Evolutionary conservation across 495 filamentous ascomycete genomes (phyloP).

Genomic region (Hyaloscypha variabilis): DNA sequence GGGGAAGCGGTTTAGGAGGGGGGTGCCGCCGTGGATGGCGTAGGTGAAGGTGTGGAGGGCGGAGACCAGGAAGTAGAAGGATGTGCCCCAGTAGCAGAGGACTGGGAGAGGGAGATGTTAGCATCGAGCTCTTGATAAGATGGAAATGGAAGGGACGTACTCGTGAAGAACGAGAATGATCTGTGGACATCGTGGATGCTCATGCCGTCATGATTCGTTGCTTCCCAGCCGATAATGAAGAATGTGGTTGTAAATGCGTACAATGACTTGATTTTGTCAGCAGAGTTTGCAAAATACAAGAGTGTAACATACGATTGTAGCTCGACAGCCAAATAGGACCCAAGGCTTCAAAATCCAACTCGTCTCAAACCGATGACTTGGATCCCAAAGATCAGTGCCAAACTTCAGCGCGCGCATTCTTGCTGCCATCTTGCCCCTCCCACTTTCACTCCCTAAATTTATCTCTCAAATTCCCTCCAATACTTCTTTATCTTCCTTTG

Average conservation of each 20-base stretch:
- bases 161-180: slow-evolving; percentile 79
- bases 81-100: slow-evolving; percentile 76
- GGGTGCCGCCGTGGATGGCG: slow-evolving; percentile 51
- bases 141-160: slow-evolving; percentile 2
- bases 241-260: slow-evolving; percentile 75
- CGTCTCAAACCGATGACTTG: slow-evolving; percentile 67
- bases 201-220: slow-evolving; percentile 36
- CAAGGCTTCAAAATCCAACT: slow-evolving; percentile 75
- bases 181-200: slow-evolving; percentile 37
- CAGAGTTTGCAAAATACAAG: not conserved
- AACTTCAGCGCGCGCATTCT: slow-evolving; percentile 37
- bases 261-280: slow-evolving; percentile 44
- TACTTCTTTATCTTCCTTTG: not conserved
- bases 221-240: slow-evolving; percentile 66
- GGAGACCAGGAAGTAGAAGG: slow-evolving; percentile 72
- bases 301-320: slow-evolving; percentile 48
- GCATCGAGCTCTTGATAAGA: not conserved
- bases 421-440: slow-evolving; percentile 9
- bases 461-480: not conserved
- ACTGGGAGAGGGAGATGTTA: slow-evolving; percentile 40
- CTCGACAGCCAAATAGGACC: slow-evolving; percentile 59
- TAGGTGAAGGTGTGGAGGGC: slow-evolving; percentile 70
- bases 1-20: slow-evolving; percentile 65
- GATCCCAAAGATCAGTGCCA: slow-evolving; percentile 53
- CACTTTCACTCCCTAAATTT: not conserved